Percentiles rank a stretch among this genome's conserved stretches.
Evolutionary conservation across 306 rosid species (phyloP).

Genomic region (Echinosophora koreensis): DNA sequence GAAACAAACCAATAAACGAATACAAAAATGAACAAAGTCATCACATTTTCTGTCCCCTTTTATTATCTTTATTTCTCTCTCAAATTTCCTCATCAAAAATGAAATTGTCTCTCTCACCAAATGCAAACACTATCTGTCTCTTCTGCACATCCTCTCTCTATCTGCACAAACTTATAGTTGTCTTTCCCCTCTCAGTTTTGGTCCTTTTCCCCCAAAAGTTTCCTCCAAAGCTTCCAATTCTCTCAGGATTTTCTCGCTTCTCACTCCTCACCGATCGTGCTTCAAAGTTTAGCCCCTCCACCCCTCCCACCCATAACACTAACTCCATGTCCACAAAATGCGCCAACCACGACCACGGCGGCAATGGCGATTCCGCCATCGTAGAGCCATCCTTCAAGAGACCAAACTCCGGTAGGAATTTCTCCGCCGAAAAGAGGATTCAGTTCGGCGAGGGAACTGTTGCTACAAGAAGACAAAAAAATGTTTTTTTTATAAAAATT

Average conservation of each 20-base stretch:
- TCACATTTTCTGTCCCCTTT: constrained; percentile 58
- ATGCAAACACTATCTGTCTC: constrained; percentile 42
- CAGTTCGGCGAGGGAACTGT: constrained; percentile 48
- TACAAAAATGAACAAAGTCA: too few relatives aligned
- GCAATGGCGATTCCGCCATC: constrained; percentile 39
- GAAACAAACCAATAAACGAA: too few relatives aligned
- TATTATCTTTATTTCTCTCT: not conserved
- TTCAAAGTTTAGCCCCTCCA: constrained; percentile 84
- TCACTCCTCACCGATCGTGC: constrained; percentile 77
- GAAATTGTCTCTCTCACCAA: constrained; percentile 53
- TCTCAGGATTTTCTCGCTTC: constrained; percentile 42
- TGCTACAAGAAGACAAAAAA: too few relatives aligned
- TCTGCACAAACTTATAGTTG: constrained; percentile 55
- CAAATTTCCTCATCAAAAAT: not conserved
- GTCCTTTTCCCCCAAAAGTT: constrained; percentile 60
- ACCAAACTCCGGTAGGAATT: constrained; percentile 42
- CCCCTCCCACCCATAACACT: constrained; percentile 57
- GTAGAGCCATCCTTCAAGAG: constrained; percentile 59
- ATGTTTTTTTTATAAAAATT: too few relatives aligned
- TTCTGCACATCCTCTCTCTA: constrained; percentile 60
- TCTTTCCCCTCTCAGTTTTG: too few relatives aligned
- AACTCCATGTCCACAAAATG: constrained; percentile 78
- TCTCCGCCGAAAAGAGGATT: constrained; percentile 51
- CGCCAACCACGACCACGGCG: constrained; percentile 50
- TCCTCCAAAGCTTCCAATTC: constrained; percentile 61